These are phyloP conservation scores for Panellus pusillus DNA, from an alignment of 768 basidiomycete species.

Conservation along the genomic window DNA sequence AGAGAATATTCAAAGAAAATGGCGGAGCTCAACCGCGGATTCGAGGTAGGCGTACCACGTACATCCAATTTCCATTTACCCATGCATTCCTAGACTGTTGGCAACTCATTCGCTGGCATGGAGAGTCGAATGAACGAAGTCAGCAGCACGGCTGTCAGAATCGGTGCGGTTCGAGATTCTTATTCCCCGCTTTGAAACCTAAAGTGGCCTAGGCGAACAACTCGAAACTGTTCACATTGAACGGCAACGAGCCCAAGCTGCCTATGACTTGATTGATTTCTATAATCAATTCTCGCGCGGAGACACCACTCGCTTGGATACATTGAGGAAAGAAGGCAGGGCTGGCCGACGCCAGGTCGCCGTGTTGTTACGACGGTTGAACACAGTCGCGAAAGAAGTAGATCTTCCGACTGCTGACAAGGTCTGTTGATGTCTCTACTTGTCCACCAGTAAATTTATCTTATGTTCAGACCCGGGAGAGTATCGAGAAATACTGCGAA, in stretches of 20 bases:
- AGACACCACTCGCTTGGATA: conserved; percentile 73
- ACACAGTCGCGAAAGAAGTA: conserved; percentile 89
- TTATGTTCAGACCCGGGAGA: conserved; percentile 71
- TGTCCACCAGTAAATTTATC: neutral
- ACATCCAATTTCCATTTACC: conserved; percentile 1
- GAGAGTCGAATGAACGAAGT: conserved; percentile 91
- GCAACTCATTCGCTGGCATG: conserved; percentile 85
- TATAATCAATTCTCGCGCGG: conserved; percentile 90
- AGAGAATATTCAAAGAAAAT: conserved; percentile 94
- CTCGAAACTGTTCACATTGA: conserved; percentile 92
- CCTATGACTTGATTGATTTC: conserved; percentile 89
- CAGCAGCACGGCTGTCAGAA: conserved; percentile 89
- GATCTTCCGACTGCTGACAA: conserved; percentile 82
- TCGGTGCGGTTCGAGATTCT: conserved; percentile 54
- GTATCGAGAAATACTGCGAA: conserved; percentile 96
- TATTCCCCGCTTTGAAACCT: conserved; percentile 3
- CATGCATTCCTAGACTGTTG: conserved; percentile 65
- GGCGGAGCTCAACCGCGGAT: conserved; percentile 88
- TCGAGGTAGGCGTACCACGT: conserved; percentile 64
- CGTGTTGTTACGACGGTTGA: conserved; percentile 79
- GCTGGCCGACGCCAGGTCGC: conserved; percentile 89
- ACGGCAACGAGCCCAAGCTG: conserved; percentile 89
- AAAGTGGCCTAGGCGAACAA: conserved; percentile 75
- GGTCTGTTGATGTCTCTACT: conserved; percentile 40
- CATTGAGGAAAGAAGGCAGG: conserved; percentile 82